Conservation (phyloP, 176 grass and related monocot genomes). For the Phyllostachys edulis region DNA sequence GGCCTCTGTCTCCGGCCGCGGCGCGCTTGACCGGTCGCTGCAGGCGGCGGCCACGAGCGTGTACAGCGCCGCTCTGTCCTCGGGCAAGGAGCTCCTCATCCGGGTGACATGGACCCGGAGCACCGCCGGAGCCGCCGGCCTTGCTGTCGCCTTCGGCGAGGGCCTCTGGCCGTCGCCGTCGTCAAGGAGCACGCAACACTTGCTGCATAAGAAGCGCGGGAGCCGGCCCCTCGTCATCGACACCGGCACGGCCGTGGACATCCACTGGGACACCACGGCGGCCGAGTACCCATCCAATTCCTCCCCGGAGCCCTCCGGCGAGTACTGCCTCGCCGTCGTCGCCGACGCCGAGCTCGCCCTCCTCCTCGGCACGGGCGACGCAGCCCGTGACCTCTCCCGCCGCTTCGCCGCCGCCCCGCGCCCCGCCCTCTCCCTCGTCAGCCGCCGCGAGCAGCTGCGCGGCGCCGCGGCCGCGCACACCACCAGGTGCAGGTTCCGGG, state of each 20-base stretch:
- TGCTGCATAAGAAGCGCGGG: slow-evolving; percentile 57
- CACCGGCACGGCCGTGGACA: slow-evolving; percentile 39
- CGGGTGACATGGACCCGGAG: slow-evolving; percentile 59
- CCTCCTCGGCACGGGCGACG: slow-evolving; percentile 41
- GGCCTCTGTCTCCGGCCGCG: slow-evolving; percentile 36
- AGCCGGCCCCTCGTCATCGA: slow-evolving; percentile 47
- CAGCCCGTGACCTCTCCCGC: slow-evolving; percentile 40
- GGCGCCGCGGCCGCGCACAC: slow-evolving; percentile 39
- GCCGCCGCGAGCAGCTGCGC: slow-evolving; percentile 63
- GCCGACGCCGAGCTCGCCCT: slow-evolving; percentile 61
- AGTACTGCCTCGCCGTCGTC: slow-evolving; percentile 64
- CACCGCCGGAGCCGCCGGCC: slow-evolving; percentile 27
- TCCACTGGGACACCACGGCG: slow-evolving; percentile 70
- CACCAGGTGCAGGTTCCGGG: slow-evolving; percentile 57
- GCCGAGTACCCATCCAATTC: slow-evolving; percentile 43
- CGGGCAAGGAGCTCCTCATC: slow-evolving; percentile 52
- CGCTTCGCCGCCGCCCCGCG: slow-evolving; percentile 34
- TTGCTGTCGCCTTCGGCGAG: slow-evolving; percentile 54
- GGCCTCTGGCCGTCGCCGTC: background rate
- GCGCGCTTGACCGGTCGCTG: slow-evolving; percentile 49
- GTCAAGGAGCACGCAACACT: slow-evolving; percentile 18
- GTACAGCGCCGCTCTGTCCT: slow-evolving; percentile 51
- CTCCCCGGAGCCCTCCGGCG: slow-evolving; percentile 52
- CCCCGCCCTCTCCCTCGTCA: slow-evolving; percentile 14
- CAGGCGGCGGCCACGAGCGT: slow-evolving; percentile 54